A percentile compares a stretch with the other conserved stretches of the same genome.
These are phyloP conservation scores for Eleusine coracana DNA, from an alignment of 176 grass and related monocot species.

Conservation along the genomic window DNA sequence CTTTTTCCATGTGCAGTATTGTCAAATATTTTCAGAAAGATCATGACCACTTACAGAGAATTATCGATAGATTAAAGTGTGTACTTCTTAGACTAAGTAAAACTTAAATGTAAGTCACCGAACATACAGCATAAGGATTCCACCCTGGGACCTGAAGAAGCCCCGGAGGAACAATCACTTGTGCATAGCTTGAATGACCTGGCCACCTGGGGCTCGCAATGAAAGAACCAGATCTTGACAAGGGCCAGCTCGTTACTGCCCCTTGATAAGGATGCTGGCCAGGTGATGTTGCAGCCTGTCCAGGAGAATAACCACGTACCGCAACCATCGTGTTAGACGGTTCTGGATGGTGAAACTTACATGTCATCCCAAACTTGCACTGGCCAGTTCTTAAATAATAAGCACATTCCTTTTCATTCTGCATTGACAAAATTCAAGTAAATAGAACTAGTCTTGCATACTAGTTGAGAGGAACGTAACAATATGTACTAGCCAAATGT, in stretches of 20 bases:
- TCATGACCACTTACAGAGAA: not conserved
- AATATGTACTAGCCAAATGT: slow-evolving; percentile 22
- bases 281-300: slow-evolving; percentile 68
- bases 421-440: slow-evolving; percentile 55
- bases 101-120: slow-evolving; percentile 12
- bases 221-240: slow-evolving; percentile 68
- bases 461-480: slow-evolving; percentile 22
- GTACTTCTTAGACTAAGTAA: not conserved
- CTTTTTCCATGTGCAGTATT: not conserved
- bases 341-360: slow-evolving; percentile 90
- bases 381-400: slow-evolving; percentile 91
- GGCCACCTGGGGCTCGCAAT: slow-evolving; percentile 88
- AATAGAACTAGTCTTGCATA: slow-evolving; percentile 22
- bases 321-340: slow-evolving; percentile 70
- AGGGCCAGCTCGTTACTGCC: slow-evolving; percentile 59
- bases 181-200: slow-evolving; percentile 83
- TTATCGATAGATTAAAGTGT: not conserved
- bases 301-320: slow-evolving; percentile 65
- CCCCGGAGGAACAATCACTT: slow-evolving; percentile 88
- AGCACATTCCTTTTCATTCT: slow-evolving; percentile 87
- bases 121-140: slow-evolving; percentile 85
- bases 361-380: slow-evolving; percentile 86
- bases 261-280: slow-evolving; percentile 61
- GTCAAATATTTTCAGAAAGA: not conserved
- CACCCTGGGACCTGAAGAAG: slow-evolving; percentile 84